These are phyloP conservation scores for Lumnitzera racemosa DNA, from an alignment of 345 rosid genomes.

Conservation along the genomic window DNA sequence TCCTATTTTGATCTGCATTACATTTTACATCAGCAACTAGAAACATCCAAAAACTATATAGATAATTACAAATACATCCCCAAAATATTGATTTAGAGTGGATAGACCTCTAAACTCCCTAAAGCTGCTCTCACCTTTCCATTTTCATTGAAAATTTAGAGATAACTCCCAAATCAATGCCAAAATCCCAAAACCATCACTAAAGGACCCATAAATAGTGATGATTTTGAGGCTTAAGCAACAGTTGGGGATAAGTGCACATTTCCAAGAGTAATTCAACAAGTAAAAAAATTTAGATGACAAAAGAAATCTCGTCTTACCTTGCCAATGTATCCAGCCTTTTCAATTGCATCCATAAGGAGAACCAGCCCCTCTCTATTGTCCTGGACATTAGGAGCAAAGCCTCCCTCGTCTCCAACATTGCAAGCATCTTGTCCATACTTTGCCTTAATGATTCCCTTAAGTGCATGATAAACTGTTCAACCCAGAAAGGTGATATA, in stretches of 20 bases:
- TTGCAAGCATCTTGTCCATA: conserved; percentile 99
- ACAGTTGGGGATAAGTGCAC: too few relatives aligned
- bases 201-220: too few relatives aligned
- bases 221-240: too few relatives aligned
- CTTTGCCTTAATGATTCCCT: conserved; percentile 81
- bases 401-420: conserved; percentile 98
- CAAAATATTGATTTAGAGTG: neutral
- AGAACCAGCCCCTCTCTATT: conserved; percentile 93
- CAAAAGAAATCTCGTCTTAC: conserved; percentile 20
- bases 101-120: too few relatives aligned
- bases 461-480: conserved; percentile 78
- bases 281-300: conserved; percentile 1
- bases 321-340: conserved; percentile 94
- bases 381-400: conserved; percentile 98
- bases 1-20: conserved; percentile 84
- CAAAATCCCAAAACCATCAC: too few relatives aligned
- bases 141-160: too few relatives aligned
- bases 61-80: neutral
- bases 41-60: neutral
- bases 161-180: too few relatives aligned
- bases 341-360: conserved; percentile 93
- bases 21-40: conserved; percentile 5
- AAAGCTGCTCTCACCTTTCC: neutral
- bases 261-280: too few relatives aligned
- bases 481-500: conserved; percentile 4